Conservation (phyloP, 371 early-diverging fungal genomes). For the Mycotypha africana region DNA sequence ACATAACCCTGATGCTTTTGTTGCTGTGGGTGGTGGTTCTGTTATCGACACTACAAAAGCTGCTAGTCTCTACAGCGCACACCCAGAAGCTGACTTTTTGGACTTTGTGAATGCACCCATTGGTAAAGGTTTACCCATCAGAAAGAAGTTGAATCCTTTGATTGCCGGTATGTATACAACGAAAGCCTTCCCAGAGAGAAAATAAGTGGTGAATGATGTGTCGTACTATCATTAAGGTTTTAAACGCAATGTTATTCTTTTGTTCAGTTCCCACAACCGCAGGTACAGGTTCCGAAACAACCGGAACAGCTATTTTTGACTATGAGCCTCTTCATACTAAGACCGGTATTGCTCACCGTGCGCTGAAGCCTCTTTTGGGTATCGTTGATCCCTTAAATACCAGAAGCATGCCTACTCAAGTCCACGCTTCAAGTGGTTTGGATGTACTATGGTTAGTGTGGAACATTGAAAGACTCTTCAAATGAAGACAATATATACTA, state of each 20-base stretch:
- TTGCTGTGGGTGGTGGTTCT: slow-evolving; percentile 95
- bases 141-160: slow-evolving; percentile 71
- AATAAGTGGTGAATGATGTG: no score
- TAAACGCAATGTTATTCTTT: background rate
- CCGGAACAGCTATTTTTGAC: slow-evolving; percentile 89
- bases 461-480: background rate
- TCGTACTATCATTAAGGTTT: no score
- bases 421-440: slow-evolving; percentile 81
- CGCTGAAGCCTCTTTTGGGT: slow-evolving; percentile 81
- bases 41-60: slow-evolving; percentile 92
- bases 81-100: slow-evolving; percentile 80
- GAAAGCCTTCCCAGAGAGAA: background rate
- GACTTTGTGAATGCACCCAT: slow-evolving; percentile 95
- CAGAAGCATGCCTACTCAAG: slow-evolving; percentile 77
- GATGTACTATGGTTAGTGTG: slow-evolving; percentile 73
- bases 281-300: slow-evolving; percentile 90
- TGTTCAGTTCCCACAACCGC: slow-evolving; percentile 71
- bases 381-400: slow-evolving; percentile 90
- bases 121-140: slow-evolving; percentile 76
- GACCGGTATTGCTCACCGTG: slow-evolving; percentile 88
- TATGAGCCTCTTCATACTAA: slow-evolving; percentile 79
- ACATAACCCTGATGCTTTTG: slow-evolving; percentile 74
- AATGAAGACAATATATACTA: background rate
- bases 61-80: slow-evolving; percentile 79
- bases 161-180: slow-evolving; percentile 56